Evolutionary conservation across 441 rosid species (phyloP).

Genomic region (Gossypium schwendimanii): DNA sequence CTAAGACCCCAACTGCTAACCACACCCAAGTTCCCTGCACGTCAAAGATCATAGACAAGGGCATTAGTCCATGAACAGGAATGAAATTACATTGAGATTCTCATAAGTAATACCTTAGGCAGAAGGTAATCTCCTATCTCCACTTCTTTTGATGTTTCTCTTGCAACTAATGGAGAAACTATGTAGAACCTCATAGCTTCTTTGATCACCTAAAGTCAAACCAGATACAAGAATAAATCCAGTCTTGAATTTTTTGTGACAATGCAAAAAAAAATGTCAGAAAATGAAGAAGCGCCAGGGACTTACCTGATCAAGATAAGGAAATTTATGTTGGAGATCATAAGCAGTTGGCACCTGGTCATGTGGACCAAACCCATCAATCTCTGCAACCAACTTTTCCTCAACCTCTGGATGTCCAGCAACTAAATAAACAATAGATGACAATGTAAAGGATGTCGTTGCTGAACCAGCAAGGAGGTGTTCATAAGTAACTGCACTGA

Average conservation of each 20-base stretch:
- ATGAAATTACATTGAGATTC: neutral
- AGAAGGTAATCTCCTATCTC: slow-evolving; percentile 77
- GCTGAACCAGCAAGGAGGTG: slow-evolving; percentile 93
- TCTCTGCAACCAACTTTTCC: slow-evolving; percentile 59
- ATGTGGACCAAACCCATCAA: slow-evolving; percentile 56
- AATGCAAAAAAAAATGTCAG: neutral
- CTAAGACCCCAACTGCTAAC: slow-evolving; percentile 83
- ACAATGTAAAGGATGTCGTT: slow-evolving; percentile 74
- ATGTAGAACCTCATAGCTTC: slow-evolving; percentile 77
- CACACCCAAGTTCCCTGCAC: slow-evolving; percentile 92
- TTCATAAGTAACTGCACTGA: slow-evolving; percentile 82
- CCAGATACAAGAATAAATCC: neutral
- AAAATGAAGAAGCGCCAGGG: neutral
- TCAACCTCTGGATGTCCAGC: slow-evolving; percentile 69
- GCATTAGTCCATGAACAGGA: neutral
- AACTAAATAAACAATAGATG: slow-evolving; percentile 54
- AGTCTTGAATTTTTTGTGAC: too few species aligned
- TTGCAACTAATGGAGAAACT: slow-evolving; percentile 78
- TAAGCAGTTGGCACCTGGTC: slow-evolving; percentile 49
- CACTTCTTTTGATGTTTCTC: slow-evolving; percentile 74
- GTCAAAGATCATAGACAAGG: neutral
- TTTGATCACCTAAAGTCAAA: slow-evolving; percentile 56
- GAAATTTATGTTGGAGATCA: slow-evolving; percentile 66
- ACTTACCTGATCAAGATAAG: slow-evolving; percentile 74
- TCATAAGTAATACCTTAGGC: slow-evolving; percentile 52